A percentile compares a stretch with the other conserved stretches of the same genome.
phyloP scores from a whole-genome alignment of 495 filamentous ascomycete species.

The Schizothecium vesticola region DNA sequence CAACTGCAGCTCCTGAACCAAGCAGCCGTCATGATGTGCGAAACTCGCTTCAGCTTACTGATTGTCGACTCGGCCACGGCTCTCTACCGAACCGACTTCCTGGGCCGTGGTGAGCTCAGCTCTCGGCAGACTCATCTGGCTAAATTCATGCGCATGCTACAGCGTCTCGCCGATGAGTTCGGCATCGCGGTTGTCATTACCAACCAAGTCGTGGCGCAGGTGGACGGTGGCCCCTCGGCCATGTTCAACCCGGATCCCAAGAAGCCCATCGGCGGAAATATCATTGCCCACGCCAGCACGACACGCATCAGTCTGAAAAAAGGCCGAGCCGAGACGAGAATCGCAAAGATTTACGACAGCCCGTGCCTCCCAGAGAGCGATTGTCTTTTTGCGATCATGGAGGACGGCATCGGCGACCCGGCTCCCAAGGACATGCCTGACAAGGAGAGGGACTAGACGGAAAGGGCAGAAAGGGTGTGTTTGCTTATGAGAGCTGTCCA shows the following conservation, averaged over 20 bases:
- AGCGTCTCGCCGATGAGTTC: slow-evolving; percentile 93
- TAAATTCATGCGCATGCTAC: slow-evolving; percentile 93
- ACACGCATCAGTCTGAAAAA: slow-evolving; percentile 89
- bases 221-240: slow-evolving; percentile 87
- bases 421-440: slow-evolving; percentile 75
- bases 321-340: slow-evolving; percentile 86
- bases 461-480: background rate
- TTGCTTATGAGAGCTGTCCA: background rate
- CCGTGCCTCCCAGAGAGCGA: slow-evolving; percentile 95
- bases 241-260: slow-evolving; percentile 99
- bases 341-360: slow-evolving; percentile 98
- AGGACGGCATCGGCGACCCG: slow-evolving; percentile 94
- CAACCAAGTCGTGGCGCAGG: slow-evolving; percentile 97
- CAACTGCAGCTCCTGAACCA: slow-evolving; percentile 92
- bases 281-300: slow-evolving; percentile 95
- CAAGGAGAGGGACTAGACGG: slow-evolving; percentile 53
- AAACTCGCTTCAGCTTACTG: slow-evolving; percentile 91
- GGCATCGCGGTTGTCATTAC: slow-evolving; percentile 98
- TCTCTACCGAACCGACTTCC: slow-evolving; percentile 92
- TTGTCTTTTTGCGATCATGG: slow-evolving; percentile 92
- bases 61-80: slow-evolving; percentile 94
- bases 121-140: slow-evolving; percentile 87
- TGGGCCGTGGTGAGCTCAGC: slow-evolving; percentile 87
- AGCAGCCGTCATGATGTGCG: slow-evolving; percentile 97
- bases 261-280: slow-evolving; percentile 98